A percentile compares a stretch with the other conserved stretches of the same genome.
Conservation (phyloP, 148 eudicot genomes). For the Cornus florida region DNA sequence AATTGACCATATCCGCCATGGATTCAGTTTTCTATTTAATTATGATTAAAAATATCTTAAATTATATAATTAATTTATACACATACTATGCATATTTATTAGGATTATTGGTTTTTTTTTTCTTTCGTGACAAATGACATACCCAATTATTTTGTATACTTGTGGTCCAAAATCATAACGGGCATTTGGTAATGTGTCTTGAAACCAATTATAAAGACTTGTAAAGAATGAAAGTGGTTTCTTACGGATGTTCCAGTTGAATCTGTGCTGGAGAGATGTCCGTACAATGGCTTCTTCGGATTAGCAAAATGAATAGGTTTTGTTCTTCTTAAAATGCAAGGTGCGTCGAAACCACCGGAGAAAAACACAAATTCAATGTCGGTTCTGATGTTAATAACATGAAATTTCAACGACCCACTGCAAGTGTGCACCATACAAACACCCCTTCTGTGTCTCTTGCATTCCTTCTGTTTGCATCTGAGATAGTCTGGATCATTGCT, state of each 20-base stretch:
- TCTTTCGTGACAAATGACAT: too few species aligned
- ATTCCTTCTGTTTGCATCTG: conserved; percentile 56
- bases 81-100: too few species aligned
- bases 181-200: neutral
- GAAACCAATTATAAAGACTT: neutral
- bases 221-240: neutral
- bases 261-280: conserved; percentile 66
- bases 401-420: conserved; percentile 60
- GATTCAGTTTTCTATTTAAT: too few species aligned
- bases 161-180: too few species aligned
- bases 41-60: too few species aligned
- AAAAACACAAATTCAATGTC: conserved; percentile 78
- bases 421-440: conserved; percentile 55
- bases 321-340: conserved; percentile 64
- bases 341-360: conserved; percentile 58
- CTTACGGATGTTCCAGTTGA: conserved; percentile 65
- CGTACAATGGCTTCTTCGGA: conserved; percentile 68
- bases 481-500: conserved; percentile 68
- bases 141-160: too few species aligned
- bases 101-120: too few species aligned
- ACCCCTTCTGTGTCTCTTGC: conserved; percentile 35
- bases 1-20: too few species aligned
- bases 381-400: conserved; percentile 74
- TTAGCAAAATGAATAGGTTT: conserved; percentile 47
- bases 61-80: too few species aligned